Percentiles rank a stretch among this genome's conserved stretches.
phyloP scores from a whole-genome alignment of 441 rosid genomes.

The Adansonia grandidieri region DNA sequence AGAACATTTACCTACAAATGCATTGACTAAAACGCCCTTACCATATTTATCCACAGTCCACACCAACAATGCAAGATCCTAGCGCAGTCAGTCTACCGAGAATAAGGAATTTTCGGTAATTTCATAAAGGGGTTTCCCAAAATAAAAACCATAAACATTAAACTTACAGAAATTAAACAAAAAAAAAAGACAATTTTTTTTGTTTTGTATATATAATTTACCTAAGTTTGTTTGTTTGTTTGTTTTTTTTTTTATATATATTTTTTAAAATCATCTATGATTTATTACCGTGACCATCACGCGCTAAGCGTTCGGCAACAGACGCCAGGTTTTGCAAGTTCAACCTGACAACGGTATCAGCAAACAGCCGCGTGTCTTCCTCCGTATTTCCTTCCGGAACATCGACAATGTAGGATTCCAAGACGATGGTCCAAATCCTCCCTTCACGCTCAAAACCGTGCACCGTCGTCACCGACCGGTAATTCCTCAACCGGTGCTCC shows the following conservation, averaged over 20 bases:
- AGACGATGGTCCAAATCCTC: slow-evolving; percentile 46
- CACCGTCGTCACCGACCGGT: slow-evolving; percentile 57
- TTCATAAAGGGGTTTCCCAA: no score
- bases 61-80: no score
- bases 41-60: background rate
- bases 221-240: no score
- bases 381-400: slow-evolving; percentile 67
- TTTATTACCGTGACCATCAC: slow-evolving; percentile 32
- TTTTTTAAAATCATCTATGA: slow-evolving; percentile 9
- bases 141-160: background rate
- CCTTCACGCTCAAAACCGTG: slow-evolving; percentile 50
- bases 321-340: slow-evolving; percentile 63
- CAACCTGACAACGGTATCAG: slow-evolving; percentile 62
- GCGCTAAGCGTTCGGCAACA: slow-evolving; percentile 44
- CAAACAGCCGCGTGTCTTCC: slow-evolving; percentile 66
- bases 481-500: slow-evolving; percentile 62
- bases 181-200: background rate
- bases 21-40: background rate
- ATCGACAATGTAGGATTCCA: slow-evolving; percentile 67
- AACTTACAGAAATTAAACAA: background rate
- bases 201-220: background rate
- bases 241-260: background rate
- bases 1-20: no score
- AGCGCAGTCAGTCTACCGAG: no score
- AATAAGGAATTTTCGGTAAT: no score